Base-by-base conservation (phyloP, 257 asterid genomes). In the Salvia splendens region DNA sequence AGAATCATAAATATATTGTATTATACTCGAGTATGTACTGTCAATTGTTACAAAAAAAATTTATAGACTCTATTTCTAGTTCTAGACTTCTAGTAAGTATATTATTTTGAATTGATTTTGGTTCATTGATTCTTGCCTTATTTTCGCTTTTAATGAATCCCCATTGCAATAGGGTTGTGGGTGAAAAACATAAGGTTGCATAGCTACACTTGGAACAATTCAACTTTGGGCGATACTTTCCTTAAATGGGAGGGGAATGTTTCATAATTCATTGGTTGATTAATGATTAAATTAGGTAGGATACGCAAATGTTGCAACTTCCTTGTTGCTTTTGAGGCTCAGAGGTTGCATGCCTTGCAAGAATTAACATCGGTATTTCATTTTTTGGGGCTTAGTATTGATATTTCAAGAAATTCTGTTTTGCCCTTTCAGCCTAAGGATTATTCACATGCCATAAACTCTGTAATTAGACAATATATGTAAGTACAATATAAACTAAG, bases 191-290 rank as follows among this genome's bases (percentile, higher is more conserved):
- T 24, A 24, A 24, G 30, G 30, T 24, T 24, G 30, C 30, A 30
- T 10, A 12, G 38, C 12, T 47, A 8, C 8, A n/a, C 33, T 38
- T 61, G 55, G 75, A 65, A 53, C 30, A 53, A 28, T 12, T 66
- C 24, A 11, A 41, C 28, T 16, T 64, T 45, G 70, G 12, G 3
- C 51, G 60, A 72, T 72, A 54, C 77, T 62, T 71, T 71, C 42
- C 70, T 55, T 56, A 17, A 17, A 46, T 56, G 8, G 3, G 59
- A 53, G 30, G 43, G 40, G 8, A 30, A 41, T 51, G 57, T 51
- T 51, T 51, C 8, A 17, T 17, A 17, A 17, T 17, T 17, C 30
- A 24, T 24, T 24, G 30, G 5, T 17, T 6, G 28, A 28, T n/a
- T 28, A 49, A n/a, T 14, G 7, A 49, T 15, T 28, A 15, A 1